Evolutionary conservation across 371 early-diverging fungal species (phyloP), one percentile per base, ranked within the genome.

Genomic region (Chytridiales sp.): DNA sequence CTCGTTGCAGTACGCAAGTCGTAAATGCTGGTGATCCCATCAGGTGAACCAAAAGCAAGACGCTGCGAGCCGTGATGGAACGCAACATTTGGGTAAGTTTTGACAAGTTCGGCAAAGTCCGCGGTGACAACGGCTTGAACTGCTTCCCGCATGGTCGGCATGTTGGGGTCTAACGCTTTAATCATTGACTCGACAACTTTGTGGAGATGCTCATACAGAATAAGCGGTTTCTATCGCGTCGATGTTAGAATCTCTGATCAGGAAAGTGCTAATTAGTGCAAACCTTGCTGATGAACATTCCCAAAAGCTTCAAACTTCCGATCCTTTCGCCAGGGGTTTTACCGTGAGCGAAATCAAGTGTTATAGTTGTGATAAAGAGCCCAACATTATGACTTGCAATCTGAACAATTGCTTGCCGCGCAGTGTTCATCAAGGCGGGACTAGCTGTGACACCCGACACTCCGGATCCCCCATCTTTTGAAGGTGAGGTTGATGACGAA

Each of bases 1-100:
- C 84, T 84, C 3, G 92, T 90, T 0, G 91, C 90, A 0, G 93
- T 92, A n/a, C 86, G 77, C 15, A 92, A 67, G 70, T 94, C 93
- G 63, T 89, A 92, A 1, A 92, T 82, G 8, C 91, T 74, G 1
- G 82, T 78, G 0, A 86, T 81, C 0, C 94, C 94, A 56, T 92
- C 91, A 22, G 76, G 52, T 1, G 87, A 85, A n/a, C 92, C 94
- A 0, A 90, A 84, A 0, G 86, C 86, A 13, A 94, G 67, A 36
- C 88, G 82, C 69, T 94, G 94, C 0, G 85, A 73, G 1, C 75
- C 80, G 26, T 79, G 75, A 63, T 91, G 91, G 62, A 94, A 91
- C 43, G 87, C 83, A 24, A 91, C 80, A 29, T 74, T 82, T 0
- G 91, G 88, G 67, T 85, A 87, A 64, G 80, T 84, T 59, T 79